A percentile compares a stretch with the other conserved stretches of the same genome.
phyloP scores from a whole-genome alignment of 1,284 basidiomycete species.

The Tylopilus sp. region DNA sequence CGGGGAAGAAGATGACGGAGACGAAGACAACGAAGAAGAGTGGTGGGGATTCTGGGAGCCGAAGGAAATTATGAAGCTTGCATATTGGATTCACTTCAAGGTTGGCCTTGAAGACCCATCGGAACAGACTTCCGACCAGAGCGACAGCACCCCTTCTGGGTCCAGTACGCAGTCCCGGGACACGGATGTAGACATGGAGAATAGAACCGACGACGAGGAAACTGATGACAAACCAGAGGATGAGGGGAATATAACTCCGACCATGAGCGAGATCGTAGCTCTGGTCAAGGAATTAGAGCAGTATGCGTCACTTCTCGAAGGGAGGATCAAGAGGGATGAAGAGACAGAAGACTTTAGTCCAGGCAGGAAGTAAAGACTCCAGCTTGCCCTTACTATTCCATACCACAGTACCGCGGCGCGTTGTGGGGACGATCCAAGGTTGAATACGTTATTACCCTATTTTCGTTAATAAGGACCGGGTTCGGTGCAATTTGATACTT shows the following conservation, averaged over 20 bases:
- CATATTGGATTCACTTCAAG: slow-evolving; percentile 58
- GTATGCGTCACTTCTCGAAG: slow-evolving; percentile 48
- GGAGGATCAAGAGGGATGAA: slow-evolving; percentile 37
- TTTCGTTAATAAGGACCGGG: slow-evolving; percentile 20
- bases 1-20: slow-evolving; percentile 27
- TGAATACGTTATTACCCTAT: slow-evolving; percentile 29
- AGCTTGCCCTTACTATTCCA: not conserved
- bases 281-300: slow-evolving; percentile 46
- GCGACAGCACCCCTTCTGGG: not conserved
- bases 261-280: slow-evolving; percentile 33
- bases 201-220: slow-evolving; percentile 11
- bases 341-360: slow-evolving; percentile 11
- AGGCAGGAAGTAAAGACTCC: slow-evolving; percentile 3
- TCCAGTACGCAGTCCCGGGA: not conserved
- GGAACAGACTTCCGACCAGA: slow-evolving; percentile 11
- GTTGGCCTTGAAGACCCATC: slow-evolving; percentile 41
- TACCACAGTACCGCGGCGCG: slow-evolving; percentile 7
- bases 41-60: slow-evolving; percentile 77
- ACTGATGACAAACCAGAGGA: slow-evolving; percentile 5
- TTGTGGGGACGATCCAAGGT: slow-evolving; percentile 5
- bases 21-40: slow-evolving; percentile 36
- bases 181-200: slow-evolving; percentile 24
- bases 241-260: slow-evolving; percentile 17
- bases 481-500: slow-evolving; percentile 12
- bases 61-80: slow-evolving; percentile 58